Percentiles rank a stretch among this genome's conserved stretches.
phyloP scores from a whole-genome alignment of 176 grass and related monocot genomes.

The Avena insularis region DNA sequence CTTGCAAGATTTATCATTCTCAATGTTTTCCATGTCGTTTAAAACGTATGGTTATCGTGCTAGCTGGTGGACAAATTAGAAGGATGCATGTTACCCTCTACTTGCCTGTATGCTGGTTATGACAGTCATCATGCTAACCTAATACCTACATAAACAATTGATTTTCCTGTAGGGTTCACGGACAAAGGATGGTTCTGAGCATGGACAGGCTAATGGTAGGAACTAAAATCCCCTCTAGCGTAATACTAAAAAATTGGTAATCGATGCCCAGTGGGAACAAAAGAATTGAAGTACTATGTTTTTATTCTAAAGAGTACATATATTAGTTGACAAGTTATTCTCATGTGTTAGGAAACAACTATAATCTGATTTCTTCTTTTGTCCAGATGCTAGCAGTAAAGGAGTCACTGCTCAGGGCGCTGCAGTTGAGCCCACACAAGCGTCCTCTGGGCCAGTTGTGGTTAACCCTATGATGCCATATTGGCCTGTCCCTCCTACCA shows the following conservation, averaged over 20 bases:
- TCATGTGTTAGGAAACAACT: slow-evolving; percentile 22
- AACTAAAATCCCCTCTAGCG: slow-evolving; percentile 16
- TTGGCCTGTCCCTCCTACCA: slow-evolving; percentile 53
- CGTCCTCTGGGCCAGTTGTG: slow-evolving; percentile 54
- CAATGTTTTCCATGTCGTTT: background rate
- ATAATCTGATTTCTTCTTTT: slow-evolving; percentile 36
- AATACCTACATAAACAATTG: slow-evolving; percentile 16
- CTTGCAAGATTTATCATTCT: slow-evolving; percentile 12
- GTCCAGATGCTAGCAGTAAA: slow-evolving; percentile 51
- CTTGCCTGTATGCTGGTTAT: slow-evolving; percentile 39
- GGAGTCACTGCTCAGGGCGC: slow-evolving; percentile 39
- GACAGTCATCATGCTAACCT: slow-evolving; percentile 28
- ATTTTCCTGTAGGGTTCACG: slow-evolving; percentile 57
- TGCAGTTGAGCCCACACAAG: slow-evolving; percentile 49
- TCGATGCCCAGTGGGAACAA: background rate
- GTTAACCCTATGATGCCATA: slow-evolving; percentile 70
- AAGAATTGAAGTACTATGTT: slow-evolving; percentile 22
- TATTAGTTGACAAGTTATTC: slow-evolving; percentile 6
- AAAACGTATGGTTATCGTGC: slow-evolving; percentile 29
- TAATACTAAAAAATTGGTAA: slow-evolving; percentile 21
- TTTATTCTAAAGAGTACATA: slow-evolving; percentile 33
- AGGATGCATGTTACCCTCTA: slow-evolving; percentile 7
- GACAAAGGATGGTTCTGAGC: slow-evolving; percentile 61
- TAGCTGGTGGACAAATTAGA: slow-evolving; percentile 30
- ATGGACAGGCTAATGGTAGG: slow-evolving; percentile 53